Conservation (phyloP, 495 filamentous ascomycete genomes). For the Aspergillus funiculosus region DNA sequence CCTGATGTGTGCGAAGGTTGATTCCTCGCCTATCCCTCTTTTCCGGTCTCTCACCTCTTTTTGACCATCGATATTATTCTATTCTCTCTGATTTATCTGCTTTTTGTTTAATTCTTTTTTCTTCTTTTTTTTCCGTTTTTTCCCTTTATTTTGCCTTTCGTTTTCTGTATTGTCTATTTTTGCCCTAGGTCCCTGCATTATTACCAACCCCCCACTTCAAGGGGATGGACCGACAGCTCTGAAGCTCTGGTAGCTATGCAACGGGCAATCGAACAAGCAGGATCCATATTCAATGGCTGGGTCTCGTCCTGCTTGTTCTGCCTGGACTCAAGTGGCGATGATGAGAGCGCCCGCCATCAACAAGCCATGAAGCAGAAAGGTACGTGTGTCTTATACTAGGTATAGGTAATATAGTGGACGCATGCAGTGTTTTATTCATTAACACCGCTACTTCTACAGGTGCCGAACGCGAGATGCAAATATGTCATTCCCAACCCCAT, state of each 20-base stretch:
- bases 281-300: constrained; percentile 41
- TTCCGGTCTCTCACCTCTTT: constrained; percentile 2
- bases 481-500: constrained; percentile 48
- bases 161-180: constrained; percentile 1
- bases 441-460: constrained; percentile 16
- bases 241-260: constrained; percentile 43
- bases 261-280: constrained; percentile 39
- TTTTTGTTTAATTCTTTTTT: neutral
- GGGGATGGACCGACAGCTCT: constrained; percentile 30
- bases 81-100: neutral
- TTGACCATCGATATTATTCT: neutral
- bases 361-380: constrained; percentile 26
- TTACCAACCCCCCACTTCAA: constrained; percentile 6
- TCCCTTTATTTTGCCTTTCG: constrained; percentile 12
- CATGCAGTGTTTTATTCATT: constrained; percentile 5
- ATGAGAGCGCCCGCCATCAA: constrained; percentile 22
- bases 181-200: constrained; percentile 1
- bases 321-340: constrained; percentile 24
- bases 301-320: constrained; percentile 39
- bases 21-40: constrained; percentile 8
- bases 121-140: constrained; percentile 12
- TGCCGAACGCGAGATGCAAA: constrained; percentile 41
- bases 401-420: neutral
- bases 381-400: constrained; percentile 2
- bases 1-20: constrained; percentile 10